Evolutionary conservation across 306 rosid species (phyloP).

Genomic region (Pyrus bretschneideri): DNA sequence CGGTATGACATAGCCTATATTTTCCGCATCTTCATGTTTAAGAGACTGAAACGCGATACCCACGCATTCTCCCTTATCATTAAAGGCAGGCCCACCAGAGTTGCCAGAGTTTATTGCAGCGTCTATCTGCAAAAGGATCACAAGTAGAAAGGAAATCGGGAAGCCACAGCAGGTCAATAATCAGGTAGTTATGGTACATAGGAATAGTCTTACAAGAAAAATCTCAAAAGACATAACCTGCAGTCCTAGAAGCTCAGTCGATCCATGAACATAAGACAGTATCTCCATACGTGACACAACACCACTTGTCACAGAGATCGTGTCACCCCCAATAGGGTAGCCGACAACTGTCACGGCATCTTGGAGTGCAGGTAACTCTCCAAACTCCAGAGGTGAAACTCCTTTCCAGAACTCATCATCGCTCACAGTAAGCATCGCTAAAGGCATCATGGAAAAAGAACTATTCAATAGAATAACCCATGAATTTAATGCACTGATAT

Average conservation of each 20-base stretch:
- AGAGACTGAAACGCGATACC: slow-evolving; percentile 87
- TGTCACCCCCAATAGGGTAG: slow-evolving; percentile 77
- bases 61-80: slow-evolving; percentile 60
- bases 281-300: slow-evolving; percentile 80
- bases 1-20: slow-evolving; percentile 74
- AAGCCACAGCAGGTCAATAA: slow-evolving; percentile 13
- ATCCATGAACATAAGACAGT: slow-evolving; percentile 77
- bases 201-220: not conserved
- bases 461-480: not conserved
- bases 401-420: slow-evolving; percentile 87
- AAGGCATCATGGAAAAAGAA: slow-evolving; percentile 17
- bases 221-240: slow-evolving; percentile 41
- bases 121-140: slow-evolving; percentile 48
- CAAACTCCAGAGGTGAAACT: slow-evolving; percentile 66
- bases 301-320: slow-evolving; percentile 83
- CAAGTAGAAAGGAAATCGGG: not conserved
- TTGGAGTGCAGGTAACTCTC: slow-evolving; percentile 66
- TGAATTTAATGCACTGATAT: not conserved
- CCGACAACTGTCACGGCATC: slow-evolving; percentile 83
- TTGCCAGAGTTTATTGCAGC: slow-evolving; percentile 82
- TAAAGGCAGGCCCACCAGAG: slow-evolving; percentile 85
- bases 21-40: slow-evolving; percentile 72
- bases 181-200: not conserved
- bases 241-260: slow-evolving; percentile 77
- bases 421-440: slow-evolving; percentile 71